Percentiles rank a stretch among this genome's conserved stretches.
Evolutionary conservation across 176 grass and related monocot genomes (phyloP).

Genomic region (Otatea glauca): DNA sequence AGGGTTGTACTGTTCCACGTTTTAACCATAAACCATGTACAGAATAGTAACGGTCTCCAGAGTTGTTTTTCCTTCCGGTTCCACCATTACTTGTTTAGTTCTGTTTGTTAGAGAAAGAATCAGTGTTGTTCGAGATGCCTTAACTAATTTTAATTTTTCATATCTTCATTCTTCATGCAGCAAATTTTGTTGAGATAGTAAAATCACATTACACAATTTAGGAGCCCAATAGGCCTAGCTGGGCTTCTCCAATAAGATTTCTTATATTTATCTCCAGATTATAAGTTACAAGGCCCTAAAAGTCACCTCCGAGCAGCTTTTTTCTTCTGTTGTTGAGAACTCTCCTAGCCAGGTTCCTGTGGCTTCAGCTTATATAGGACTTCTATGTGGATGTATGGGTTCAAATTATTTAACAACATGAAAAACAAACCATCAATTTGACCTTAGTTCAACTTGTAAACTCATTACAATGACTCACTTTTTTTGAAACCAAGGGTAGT

Average conservation of each 20-base stretch:
- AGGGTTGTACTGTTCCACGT: not conserved
- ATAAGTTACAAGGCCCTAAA: not conserved
- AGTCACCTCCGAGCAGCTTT: too few species aligned
- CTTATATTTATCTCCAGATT: not conserved
- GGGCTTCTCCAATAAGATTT: not conserved
- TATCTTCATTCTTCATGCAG: too few species aligned
- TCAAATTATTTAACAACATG: too few species aligned
- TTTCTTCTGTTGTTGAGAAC: too few species aligned
- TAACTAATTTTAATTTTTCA: not conserved
- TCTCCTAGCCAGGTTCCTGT: too few species aligned
- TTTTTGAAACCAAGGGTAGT: too few species aligned
- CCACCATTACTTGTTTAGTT: not conserved
- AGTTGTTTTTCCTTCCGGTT: not conserved
- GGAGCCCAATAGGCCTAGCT: not conserved
- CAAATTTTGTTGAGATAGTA: not conserved
- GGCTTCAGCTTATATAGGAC: too few species aligned
- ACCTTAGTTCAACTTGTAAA: not conserved
- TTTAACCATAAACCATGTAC: not conserved
- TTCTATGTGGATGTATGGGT: too few species aligned
- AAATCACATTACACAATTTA: not conserved
- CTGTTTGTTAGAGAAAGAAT: not conserved
- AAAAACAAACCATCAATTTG: not conserved
- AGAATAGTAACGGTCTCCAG: not conserved
- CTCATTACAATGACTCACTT: not conserved
- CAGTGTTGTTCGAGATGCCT: not conserved